These are phyloP conservation scores for Colletotrichum sp. DNA, from an alignment of 2,329 filamentous ascomycete genomes.

Conservation along the genomic window DNA sequence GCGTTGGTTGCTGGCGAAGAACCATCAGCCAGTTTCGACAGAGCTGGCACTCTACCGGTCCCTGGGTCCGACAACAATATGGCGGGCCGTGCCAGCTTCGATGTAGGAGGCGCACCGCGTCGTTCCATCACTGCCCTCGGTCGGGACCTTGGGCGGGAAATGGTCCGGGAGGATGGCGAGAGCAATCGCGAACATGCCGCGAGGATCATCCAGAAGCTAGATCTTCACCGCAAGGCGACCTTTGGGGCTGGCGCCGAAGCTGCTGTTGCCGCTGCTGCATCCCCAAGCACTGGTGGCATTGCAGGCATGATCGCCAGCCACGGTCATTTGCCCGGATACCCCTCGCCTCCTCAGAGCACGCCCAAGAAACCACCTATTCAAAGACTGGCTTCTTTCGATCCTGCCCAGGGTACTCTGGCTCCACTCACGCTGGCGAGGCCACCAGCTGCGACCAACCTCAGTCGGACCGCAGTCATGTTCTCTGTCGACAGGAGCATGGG, in stretches of 20 bases:
- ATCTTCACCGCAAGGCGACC: conserved; percentile 82
- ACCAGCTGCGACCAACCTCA: conserved; percentile 83
- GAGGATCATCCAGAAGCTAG: conserved; percentile 90
- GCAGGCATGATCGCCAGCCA: conserved; percentile 87
- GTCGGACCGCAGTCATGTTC: conserved; percentile 82
- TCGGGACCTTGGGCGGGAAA: conserved; percentile 51
- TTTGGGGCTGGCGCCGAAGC: conserved; percentile 52
- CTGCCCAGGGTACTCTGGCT: conserved; percentile 66
- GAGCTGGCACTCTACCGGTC: conserved; percentile 68
- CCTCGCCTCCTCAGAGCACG: conserved; percentile 20
- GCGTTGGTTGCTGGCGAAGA: conserved; percentile 64
- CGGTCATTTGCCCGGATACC: conserved; percentile 71
- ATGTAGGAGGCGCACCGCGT: conserved; percentile 61
- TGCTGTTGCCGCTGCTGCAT: conserved; percentile 40
- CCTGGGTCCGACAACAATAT: conserved; percentile 63
- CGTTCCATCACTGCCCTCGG: conserved; percentile 62
- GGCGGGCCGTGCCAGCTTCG: conserved; percentile 72
- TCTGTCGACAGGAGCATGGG: conserved; percentile 77
- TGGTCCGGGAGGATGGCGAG: conserved; percentile 70
- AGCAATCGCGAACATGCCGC: conserved; percentile 81
- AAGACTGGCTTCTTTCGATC: conserved; percentile 29
- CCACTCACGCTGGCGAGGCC: conserved; percentile 84
- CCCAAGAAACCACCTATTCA: conserved; percentile 6
- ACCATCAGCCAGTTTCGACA: conserved; percentile 51
- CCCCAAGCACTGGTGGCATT: conserved; percentile 67